These are phyloP conservation scores for Heterobasidion parviporum DNA, from an alignment of 1,284 basidiomycete genomes.

Conservation along the genomic window DNA sequence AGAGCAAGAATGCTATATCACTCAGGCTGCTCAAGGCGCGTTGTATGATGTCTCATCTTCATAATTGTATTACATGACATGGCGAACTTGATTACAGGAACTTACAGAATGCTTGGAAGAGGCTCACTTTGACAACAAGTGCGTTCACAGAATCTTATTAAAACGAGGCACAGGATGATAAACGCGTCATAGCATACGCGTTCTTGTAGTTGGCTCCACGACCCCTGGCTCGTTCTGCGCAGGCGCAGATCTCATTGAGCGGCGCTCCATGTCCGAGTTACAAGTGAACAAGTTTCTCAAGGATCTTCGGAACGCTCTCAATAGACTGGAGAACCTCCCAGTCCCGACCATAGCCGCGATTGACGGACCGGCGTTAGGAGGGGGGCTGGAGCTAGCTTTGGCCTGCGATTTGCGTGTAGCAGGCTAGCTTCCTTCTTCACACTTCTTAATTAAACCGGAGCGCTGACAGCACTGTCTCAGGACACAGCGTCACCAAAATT, in stretches of 20 bases:
- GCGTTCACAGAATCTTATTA: conserved; percentile 10
- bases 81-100: conserved; percentile 40
- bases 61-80: neutral
- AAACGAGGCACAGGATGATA: conserved; percentile 2
- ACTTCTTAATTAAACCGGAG: conserved; percentile 6
- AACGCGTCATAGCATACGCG: conserved; percentile 46
- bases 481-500: conserved; percentile 60
- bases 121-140: conserved; percentile 65
- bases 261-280: conserved; percentile 68
- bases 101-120: conserved; percentile 60
- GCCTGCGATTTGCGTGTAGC: conserved; percentile 87
- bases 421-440: conserved; percentile 33
- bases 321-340: conserved; percentile 70
- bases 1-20: conserved; percentile 87
- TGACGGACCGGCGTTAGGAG: conserved; percentile 89
- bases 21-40: conserved; percentile 60
- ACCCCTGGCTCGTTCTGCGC: conserved; percentile 80
- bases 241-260: conserved; percentile 85
- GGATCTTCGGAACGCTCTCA: conserved; percentile 67
- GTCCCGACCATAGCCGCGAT: conserved; percentile 90
- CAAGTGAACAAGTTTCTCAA: conserved; percentile 78
- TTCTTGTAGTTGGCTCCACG: conserved; percentile 74
- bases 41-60: neutral
- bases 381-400: conserved; percentile 81
- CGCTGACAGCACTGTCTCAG: conserved; percentile 19